A percentile compares a stretch with the other conserved stretches of the same genome.
Conservation (phyloP, 1,284 basidiomycete genomes). For the Erythrobasidium hasegawianum region DNA sequence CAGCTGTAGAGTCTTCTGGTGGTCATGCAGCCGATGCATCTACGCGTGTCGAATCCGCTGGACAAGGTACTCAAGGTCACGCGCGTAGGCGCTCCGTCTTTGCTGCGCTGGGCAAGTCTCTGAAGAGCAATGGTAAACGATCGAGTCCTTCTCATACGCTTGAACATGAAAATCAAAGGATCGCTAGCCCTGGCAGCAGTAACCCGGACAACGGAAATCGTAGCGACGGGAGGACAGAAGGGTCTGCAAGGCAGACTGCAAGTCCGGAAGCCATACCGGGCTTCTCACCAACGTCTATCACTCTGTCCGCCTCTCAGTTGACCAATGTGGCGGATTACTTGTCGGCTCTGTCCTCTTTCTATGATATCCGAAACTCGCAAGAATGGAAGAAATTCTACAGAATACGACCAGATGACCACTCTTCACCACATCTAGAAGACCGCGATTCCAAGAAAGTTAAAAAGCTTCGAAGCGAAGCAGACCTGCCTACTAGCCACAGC, state of each 20-base stretch:
- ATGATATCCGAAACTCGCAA: conserved; percentile 10
- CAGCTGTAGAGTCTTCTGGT: too few species aligned
- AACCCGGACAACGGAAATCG: too few species aligned
- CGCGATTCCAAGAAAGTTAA: conserved; percentile 15
- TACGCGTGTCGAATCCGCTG: too few species aligned
- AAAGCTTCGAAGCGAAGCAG: conserved; percentile 28
- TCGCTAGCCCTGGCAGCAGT: too few species aligned
- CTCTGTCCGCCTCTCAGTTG: conserved; percentile 9
- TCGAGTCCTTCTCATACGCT: too few species aligned
- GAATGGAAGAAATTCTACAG: conserved; percentile 30
- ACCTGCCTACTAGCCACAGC: neutral
- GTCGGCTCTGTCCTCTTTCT: conserved; percentile 22
- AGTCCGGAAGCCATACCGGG: neutral
- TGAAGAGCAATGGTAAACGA: neutral
- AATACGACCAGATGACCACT: conserved; percentile 11
- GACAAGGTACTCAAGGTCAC: neutral
- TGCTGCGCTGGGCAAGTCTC: conserved; percentile 1
- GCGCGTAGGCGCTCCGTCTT: conserved; percentile 21
- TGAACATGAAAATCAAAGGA: too few species aligned
- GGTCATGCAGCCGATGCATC: too few species aligned
- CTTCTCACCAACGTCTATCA: neutral
- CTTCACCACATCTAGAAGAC: conserved; percentile 13
- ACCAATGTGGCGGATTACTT: conserved; percentile 33
- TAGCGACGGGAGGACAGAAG: too few species aligned
- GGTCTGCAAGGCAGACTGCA: neutral